Percentiles rank a stretch among this genome's conserved stretches.
These are phyloP conservation scores for Trichosporon sp. DNA, from an alignment of 1,284 basidiomycete species.

Conservation along the genomic window DNA sequence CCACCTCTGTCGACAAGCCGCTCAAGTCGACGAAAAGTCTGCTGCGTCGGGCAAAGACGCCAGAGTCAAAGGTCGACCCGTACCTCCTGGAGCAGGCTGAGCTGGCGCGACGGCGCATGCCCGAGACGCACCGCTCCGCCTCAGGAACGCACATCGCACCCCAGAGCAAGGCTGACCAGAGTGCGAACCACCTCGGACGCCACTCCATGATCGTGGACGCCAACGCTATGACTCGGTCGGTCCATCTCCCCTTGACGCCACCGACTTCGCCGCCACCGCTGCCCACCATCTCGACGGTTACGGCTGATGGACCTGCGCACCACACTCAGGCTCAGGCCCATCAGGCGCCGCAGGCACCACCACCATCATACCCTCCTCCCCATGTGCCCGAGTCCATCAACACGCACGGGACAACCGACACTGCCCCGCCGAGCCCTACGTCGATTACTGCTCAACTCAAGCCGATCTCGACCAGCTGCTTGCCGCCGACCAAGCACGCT, in stretches of 20 bases:
- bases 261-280: neutral
- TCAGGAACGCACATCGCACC: neutral
- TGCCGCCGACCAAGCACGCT: neutral
- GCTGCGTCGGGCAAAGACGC: neutral
- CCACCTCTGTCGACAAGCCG: neutral
- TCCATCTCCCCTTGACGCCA: neutral
- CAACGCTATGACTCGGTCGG: neutral
- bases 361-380: neutral
- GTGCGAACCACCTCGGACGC: neutral
- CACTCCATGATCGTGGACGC: neutral
- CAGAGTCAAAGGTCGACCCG: neutral
- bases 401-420: neutral
- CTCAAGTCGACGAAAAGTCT: neutral
- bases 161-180: neutral
- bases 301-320: neutral
- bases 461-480: neutral
- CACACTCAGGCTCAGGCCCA: neutral
- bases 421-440: neutral
- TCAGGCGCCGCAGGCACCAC: neutral
- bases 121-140: neutral
- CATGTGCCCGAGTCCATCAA: neutral
- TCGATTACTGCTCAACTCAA: neutral
- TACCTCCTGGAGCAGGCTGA: neutral
- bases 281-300: neutral
- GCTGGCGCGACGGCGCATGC: neutral